phyloP scores from a whole-genome alignment of 140 eudicot species.

The Flaveria floridana region DNA sequence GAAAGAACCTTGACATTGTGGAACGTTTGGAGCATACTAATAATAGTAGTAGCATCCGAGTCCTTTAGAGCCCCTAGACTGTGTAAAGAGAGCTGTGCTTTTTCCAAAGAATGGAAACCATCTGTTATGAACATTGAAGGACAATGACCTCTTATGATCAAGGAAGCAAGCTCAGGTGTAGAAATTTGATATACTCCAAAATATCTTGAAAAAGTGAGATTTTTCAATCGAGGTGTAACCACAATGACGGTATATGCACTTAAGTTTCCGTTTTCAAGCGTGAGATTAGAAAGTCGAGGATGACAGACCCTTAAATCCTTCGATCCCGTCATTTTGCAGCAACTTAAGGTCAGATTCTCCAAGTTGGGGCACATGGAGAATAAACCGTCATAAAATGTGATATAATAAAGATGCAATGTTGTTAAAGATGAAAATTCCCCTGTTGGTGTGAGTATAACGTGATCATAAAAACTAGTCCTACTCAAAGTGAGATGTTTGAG shows the following conservation, averaged over 20 bases:
- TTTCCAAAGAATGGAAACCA: slow-evolving; percentile 23
- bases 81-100: background rate
- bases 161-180: slow-evolving; percentile 17
- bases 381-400: slow-evolving; percentile 2
- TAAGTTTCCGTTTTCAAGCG: background rate
- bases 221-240: slow-evolving; percentile 23
- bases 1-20: slow-evolving; percentile 11
- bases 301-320: background rate
- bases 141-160: background rate
- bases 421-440: background rate
- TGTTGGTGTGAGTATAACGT: background rate
- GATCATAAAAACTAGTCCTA: background rate
- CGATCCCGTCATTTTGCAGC: background rate
- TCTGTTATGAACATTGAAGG: slow-evolving; percentile 1
- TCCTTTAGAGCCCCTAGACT: no score
- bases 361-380: slow-evolving; percentile 22
- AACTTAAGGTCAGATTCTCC: slow-evolving; percentile 19
- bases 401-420: background rate
- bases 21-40: background rate
- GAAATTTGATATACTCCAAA: background rate
- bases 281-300: slow-evolving; percentile 23
- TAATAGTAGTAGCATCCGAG: background rate
- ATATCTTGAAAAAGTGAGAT: background rate
- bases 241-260: background rate
- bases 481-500: background rate